phyloP scores from a whole-genome alignment of 1,284 basidiomycete species.

The Ustilago hordei region DNA sequence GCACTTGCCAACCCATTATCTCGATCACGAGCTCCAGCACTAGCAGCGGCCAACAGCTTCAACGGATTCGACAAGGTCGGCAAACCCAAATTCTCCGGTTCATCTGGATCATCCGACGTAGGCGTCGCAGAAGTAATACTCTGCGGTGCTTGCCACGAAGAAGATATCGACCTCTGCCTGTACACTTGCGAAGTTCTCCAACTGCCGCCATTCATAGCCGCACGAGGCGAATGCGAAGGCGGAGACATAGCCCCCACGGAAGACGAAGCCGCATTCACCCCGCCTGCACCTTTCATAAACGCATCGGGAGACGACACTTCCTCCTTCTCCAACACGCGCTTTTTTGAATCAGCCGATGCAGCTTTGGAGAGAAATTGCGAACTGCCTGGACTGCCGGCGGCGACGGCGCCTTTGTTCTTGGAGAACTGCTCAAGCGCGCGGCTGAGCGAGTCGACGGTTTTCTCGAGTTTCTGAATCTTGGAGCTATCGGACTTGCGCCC shows the following conservation, averaged over 20 bases:
- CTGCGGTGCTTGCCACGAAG: constrained; percentile 28
- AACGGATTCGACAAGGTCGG: constrained; percentile 51
- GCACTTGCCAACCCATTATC: constrained; percentile 27
- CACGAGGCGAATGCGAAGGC: constrained; percentile 29
- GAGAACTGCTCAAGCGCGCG: constrained; percentile 46
- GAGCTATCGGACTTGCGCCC: constrained; percentile 55
- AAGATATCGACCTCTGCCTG: constrained; percentile 30
- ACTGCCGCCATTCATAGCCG: background rate
- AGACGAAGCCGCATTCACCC: constrained; percentile 8
- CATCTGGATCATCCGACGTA: constrained; percentile 43
- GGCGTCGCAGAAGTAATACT: constrained; percentile 47
- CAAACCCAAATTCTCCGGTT: constrained; percentile 51
- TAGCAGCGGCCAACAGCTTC: constrained; percentile 50
- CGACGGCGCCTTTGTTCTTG: constrained; percentile 23
- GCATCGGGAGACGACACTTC: constrained; percentile 19
- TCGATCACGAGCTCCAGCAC: constrained; percentile 45
- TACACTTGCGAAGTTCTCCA: constrained; percentile 21
- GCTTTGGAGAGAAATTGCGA: constrained; percentile 9
- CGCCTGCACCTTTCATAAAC: constrained; percentile 14
- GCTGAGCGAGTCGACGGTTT: constrained; percentile 50
- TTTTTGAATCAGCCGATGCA: constrained; percentile 6
- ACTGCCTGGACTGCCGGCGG: constrained; percentile 14
- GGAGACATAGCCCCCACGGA: constrained; percentile 34
- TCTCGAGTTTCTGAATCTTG: constrained; percentile 55
- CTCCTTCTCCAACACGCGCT: constrained; percentile 2